Evolutionary conservation across 2,329 filamentous ascomycete genomes (phyloP).

Genomic region (Coniella vitis): DNA sequence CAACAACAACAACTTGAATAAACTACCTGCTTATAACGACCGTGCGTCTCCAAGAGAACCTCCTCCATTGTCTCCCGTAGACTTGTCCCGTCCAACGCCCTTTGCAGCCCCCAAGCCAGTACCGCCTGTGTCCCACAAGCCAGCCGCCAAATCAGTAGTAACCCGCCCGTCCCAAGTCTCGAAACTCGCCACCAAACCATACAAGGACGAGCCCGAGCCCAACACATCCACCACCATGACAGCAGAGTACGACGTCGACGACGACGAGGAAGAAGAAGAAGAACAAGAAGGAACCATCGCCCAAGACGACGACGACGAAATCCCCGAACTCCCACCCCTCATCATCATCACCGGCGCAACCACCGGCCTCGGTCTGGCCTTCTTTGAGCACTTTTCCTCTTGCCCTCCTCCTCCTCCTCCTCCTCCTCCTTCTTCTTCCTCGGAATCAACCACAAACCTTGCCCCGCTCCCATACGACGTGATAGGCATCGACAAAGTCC

Average conservation of each 20-base stretch:
- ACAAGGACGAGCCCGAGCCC: background rate
- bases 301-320: background rate
- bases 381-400: slow-evolving; percentile 12
- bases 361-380: slow-evolving; percentile 12
- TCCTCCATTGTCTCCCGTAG: no score
- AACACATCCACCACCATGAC: background rate
- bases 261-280: background rate
- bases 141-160: no score
- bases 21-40: no score
- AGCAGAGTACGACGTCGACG: background rate
- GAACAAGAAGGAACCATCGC: no score
- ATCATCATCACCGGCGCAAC: slow-evolving; percentile 10
- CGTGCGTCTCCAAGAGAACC: no score
- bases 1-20: no score
- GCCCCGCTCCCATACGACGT: slow-evolving; percentile 24
- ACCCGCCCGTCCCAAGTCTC: no score
- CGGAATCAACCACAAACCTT: slow-evolving; percentile 7
- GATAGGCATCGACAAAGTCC: slow-evolving; percentile 7
- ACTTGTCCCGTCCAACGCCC: no score
- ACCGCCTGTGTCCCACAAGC: no score
- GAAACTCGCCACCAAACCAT: no score
- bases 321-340: background rate
- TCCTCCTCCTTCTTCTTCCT: slow-evolving; percentile 10
- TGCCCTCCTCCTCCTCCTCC: background rate
- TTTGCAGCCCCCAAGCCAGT: no score